These are phyloP conservation scores for Chlamydomonas reinhardtii DNA, from an alignment of 163 green algal species.

Conservation along the genomic window DNA sequence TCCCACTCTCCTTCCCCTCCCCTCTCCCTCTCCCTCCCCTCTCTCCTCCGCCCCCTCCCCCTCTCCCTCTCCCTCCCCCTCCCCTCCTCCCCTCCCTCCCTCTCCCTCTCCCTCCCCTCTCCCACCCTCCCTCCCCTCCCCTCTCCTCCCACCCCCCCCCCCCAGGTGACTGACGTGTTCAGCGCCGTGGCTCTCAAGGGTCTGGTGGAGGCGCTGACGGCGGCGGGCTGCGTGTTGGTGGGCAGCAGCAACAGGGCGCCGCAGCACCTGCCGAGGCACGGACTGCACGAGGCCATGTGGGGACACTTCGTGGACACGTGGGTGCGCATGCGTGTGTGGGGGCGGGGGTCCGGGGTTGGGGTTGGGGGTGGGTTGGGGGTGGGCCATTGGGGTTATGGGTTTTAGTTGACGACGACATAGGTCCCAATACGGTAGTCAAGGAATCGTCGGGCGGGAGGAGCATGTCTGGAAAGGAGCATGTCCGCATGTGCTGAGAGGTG, in stretches of 20 bases:
- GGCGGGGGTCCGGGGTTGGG: neutral
- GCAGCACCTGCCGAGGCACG: slow-evolving; percentile 74
- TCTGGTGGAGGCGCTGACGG: slow-evolving; percentile 76
- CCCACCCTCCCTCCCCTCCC: neutral
- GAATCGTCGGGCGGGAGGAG: no score
- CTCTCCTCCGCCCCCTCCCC: no score
- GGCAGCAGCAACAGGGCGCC: slow-evolving; percentile 82
- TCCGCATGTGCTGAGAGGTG: no score
- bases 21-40: no score
- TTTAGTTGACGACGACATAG: no score
- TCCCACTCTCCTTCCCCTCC: no score
- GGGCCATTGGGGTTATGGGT: neutral
- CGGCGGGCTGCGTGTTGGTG: slow-evolving; percentile 78
- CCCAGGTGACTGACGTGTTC: slow-evolving; percentile 82
- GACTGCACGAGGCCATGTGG: slow-evolving; percentile 83
- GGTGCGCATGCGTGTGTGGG: neutral
- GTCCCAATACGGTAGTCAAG: no score
- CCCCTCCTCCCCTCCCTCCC: neutral
- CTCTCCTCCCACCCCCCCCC: neutral
- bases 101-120: neutral
- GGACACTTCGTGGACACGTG: slow-evolving; percentile 73
- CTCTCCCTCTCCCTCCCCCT: neutral
- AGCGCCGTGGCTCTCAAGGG: slow-evolving; percentile 80
- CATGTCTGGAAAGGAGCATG: no score
- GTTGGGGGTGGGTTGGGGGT: neutral